Conservation (phyloP, 2,329 filamentous ascomycete species). For the Aspergillus ruber region DNA sequence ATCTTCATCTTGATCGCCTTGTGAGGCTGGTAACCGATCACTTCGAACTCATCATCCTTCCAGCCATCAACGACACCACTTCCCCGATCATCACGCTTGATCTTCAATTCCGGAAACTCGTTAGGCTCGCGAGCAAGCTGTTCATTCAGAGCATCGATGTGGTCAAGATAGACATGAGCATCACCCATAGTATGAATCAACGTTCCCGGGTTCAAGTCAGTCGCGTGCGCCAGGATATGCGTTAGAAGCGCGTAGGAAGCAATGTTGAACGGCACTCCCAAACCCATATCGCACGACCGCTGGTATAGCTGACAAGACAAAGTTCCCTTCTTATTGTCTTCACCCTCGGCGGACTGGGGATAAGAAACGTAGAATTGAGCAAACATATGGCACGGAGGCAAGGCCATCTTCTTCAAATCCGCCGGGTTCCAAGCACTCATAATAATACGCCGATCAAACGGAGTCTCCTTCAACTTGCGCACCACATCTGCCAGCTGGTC, state of each 20-base stretch:
- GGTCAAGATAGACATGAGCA: conserved; percentile 92
- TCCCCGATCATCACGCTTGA: conserved; percentile 60
- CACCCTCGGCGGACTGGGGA: conserved; percentile 39
- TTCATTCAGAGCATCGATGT: conserved; percentile 75
- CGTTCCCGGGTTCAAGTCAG: conserved; percentile 74
- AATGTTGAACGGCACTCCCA: conserved; percentile 97
- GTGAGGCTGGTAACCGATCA: conserved; percentile 84
- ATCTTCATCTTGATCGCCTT: conserved; percentile 97
- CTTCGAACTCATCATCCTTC: conserved; percentile 78
- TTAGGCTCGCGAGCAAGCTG: conserved; percentile 76
- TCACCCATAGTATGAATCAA: conserved; percentile 96
- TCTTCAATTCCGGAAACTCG: conserved; percentile 71
- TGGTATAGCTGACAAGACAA: conserved; percentile 90
- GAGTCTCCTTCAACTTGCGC: conserved; percentile 71
- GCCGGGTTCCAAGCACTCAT: conserved; percentile 90
- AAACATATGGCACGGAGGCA: conserved; percentile 96
- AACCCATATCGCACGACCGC: conserved; percentile 90
- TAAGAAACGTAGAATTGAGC: conserved; percentile 91
- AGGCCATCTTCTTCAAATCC: conserved; percentile 78
- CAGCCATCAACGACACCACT: conserved; percentile 91
- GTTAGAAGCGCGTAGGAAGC: conserved; percentile 88
- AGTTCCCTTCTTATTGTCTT: conserved; percentile 53
- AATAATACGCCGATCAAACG: conserved; percentile 85
- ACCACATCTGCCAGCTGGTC: conserved; percentile 92
- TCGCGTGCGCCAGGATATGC: conserved; percentile 88